Conservation (phyloP, 1,284 basidiomycete genomes). For the Dichomitus squalens region DNA sequence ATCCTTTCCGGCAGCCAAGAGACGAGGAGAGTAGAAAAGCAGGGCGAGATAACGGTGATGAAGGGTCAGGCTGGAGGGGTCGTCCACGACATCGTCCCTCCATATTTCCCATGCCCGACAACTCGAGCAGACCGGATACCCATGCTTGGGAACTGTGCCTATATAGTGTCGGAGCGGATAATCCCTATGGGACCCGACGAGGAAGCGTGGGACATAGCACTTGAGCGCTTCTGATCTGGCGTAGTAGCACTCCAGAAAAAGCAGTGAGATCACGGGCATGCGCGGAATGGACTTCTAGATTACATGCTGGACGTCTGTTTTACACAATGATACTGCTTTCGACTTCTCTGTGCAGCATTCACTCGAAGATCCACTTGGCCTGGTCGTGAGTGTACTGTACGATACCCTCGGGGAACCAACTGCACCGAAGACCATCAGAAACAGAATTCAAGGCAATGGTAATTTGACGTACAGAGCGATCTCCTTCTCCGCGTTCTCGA, state of each 20-base stretch:
- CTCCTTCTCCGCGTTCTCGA: slow-evolving; percentile 91
- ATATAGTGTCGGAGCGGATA: not conserved
- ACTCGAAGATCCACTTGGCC: slow-evolving; percentile 86
- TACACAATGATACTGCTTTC: slow-evolving; percentile 18
- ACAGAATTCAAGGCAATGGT: not conserved
- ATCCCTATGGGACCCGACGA: not conserved
- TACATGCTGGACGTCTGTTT: slow-evolving; percentile 21
- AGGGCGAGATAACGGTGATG: slow-evolving; percentile 3
- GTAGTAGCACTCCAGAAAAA: slow-evolving; percentile 3
- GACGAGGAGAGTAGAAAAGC: not conserved
- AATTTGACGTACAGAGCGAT: slow-evolving; percentile 73
- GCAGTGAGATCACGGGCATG: slow-evolving; percentile 17
- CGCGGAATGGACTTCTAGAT: slow-evolving; percentile 16
- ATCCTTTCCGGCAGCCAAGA: slow-evolving; percentile 18
- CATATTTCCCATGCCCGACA: slow-evolving; percentile 13
- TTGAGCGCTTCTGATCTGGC: not conserved
- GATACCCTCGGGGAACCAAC: slow-evolving; percentile 87
- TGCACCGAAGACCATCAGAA: slow-evolving; percentile 35
- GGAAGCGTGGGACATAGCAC: slow-evolving; percentile 13
- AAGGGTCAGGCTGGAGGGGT: not conserved
- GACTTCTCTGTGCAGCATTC: slow-evolving; percentile 35
- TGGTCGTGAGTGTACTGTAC: slow-evolving; percentile 74
- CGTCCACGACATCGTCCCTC: slow-evolving; percentile 1
- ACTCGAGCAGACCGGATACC: not conserved
- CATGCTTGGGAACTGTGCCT: slow-evolving; percentile 11